A percentile compares a stretch with the other conserved stretches of the same genome.
phyloP scores from a whole-genome alignment of 1,284 basidiomycete genomes.

The Pseudozyma thailandica region DNA sequence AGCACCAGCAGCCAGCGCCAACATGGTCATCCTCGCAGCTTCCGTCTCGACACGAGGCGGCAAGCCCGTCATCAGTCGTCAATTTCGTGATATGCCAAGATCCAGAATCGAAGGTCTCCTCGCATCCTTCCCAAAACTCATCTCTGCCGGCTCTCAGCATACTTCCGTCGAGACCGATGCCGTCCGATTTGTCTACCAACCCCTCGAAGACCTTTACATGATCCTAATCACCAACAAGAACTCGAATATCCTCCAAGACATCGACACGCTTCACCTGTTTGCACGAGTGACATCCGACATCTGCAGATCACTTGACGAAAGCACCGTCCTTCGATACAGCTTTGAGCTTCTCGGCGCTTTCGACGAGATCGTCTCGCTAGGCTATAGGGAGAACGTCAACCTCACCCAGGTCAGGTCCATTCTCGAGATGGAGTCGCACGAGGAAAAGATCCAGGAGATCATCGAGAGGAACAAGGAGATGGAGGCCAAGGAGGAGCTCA shows the following conservation, averaged over 20 bases:
- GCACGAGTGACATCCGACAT: constrained; percentile 93
- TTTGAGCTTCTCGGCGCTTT: constrained; percentile 96
- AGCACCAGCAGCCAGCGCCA: not conserved
- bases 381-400: constrained; percentile 92
- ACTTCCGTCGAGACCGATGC: constrained; percentile 76
- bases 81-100: constrained; percentile 92
- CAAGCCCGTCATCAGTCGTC: constrained; percentile 93
- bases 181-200: constrained; percentile 93
- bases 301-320: constrained; percentile 79
- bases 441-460: constrained; percentile 99
- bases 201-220: constrained; percentile 97
- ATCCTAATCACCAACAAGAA: constrained; percentile 97
- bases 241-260: constrained; percentile 97
- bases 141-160: constrained; percentile 95
- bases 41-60: constrained; percentile 94
- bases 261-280: constrained; percentile 92
- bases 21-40: constrained; percentile 84
- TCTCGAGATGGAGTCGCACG: constrained; percentile 98
- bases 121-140: constrained; percentile 96
- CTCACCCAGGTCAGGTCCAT: constrained; percentile 90
- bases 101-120: constrained; percentile 93
- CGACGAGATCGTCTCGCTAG: constrained; percentile 94
- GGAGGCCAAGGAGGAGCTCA: constrained; percentile 98
- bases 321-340: constrained; percentile 88
- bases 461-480: constrained; percentile 99